Evolutionary conservation across 2,329 filamentous ascomycete genomes (phyloP).

Genomic region (Fusarium chlamydosporum): DNA sequence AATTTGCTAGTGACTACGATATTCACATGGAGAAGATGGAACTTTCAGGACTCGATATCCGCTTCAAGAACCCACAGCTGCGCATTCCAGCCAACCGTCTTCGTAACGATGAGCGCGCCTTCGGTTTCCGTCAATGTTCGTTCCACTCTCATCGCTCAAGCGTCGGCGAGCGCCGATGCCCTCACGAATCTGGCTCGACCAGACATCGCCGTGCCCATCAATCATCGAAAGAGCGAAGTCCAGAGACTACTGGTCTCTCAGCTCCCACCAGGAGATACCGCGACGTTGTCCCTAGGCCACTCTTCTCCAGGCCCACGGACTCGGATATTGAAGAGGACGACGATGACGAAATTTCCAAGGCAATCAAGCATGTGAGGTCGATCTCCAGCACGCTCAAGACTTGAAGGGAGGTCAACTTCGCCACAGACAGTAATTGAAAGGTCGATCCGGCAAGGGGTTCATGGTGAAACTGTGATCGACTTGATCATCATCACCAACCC

Average conservation of each 20-base stretch:
- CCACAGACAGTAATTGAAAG: constrained; percentile 8
- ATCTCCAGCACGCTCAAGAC: constrained; percentile 52
- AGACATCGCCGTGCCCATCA: constrained; percentile 34
- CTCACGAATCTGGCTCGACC: constrained; percentile 55
- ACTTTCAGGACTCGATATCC: constrained; percentile 64
- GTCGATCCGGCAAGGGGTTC: constrained; percentile 13
- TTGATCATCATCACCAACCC: constrained; percentile 29
- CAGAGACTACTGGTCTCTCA: constrained; percentile 41
- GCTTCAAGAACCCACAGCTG: constrained; percentile 73
- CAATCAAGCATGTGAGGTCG: constrained; percentile 53
- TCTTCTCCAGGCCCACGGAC: constrained; percentile 47
- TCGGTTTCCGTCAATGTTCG: constrained; percentile 73
- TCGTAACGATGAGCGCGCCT: constrained; percentile 69
- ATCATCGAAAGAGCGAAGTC: constrained; percentile 25
- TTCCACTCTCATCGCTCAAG: constrained; percentile 71
- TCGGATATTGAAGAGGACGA: constrained; percentile 52
- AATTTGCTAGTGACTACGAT: constrained; percentile 65
- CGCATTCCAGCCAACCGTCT: constrained; percentile 69
- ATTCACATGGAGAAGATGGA: constrained; percentile 68
- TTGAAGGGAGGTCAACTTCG: constrained; percentile 27
- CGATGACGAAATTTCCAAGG: constrained; percentile 50
- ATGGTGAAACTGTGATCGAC: constrained; percentile 30
- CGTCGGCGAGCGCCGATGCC: constrained; percentile 69
- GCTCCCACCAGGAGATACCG: constrained; percentile 45
- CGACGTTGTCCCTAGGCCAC: constrained; percentile 47